Percentiles rank a stretch among this genome's conserved stretches.
Evolutionary conservation across 495 filamentous ascomycete species (phyloP).

Genomic region (Massariosphaeria phaeospora): DNA sequence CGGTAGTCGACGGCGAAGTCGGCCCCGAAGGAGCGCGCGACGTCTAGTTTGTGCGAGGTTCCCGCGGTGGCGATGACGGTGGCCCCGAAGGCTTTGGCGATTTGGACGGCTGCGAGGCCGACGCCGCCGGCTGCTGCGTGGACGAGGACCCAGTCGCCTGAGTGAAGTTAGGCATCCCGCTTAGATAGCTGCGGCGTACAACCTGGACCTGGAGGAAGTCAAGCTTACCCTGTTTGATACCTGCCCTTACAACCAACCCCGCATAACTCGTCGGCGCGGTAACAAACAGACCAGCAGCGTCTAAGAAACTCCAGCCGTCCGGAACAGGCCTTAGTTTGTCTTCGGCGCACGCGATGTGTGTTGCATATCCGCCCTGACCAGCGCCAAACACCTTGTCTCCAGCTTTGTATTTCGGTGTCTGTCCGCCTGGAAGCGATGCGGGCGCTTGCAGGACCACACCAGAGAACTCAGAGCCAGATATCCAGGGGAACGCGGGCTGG

Average conservation of each 20-base stretch:
- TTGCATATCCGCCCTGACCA: conserved; percentile 80
- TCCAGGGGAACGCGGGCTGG: conserved; percentile 74
- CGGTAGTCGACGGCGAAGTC: conserved; percentile 78
- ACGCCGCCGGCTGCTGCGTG: conserved; percentile 93
- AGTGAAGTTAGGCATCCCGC: no score
- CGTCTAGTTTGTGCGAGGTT: conserved; percentile 66
- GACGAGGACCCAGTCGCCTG: conserved; percentile 77
- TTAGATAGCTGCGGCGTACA: conserved; percentile 4
- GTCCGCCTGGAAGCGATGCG: conserved; percentile 37
- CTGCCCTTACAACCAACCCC: conserved; percentile 70
- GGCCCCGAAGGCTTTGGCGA: conserved; percentile 87
- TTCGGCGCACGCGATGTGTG: conserved; percentile 63
- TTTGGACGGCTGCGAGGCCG: conserved; percentile 84
- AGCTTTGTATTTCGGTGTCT: conserved; percentile 55
- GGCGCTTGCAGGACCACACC: conserved; percentile 68
- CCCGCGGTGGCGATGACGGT: conserved; percentile 87
- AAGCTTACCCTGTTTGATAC: conserved; percentile 54
- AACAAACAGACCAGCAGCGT: conserved; percentile 85
- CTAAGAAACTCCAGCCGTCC: conserved; percentile 70
- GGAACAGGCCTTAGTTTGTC: conserved; percentile 66
- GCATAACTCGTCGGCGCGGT: conserved; percentile 90
- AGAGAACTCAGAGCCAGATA: conserved; percentile 80
- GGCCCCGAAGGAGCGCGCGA: conserved; percentile 75
- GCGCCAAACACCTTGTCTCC: conserved; percentile 86
- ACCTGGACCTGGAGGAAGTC: not conserved